These are phyloP conservation scores for Trichoderma arundinaceum DNA, from an alignment of 2,329 filamentous ascomycete genomes.

Conservation along the genomic window DNA sequence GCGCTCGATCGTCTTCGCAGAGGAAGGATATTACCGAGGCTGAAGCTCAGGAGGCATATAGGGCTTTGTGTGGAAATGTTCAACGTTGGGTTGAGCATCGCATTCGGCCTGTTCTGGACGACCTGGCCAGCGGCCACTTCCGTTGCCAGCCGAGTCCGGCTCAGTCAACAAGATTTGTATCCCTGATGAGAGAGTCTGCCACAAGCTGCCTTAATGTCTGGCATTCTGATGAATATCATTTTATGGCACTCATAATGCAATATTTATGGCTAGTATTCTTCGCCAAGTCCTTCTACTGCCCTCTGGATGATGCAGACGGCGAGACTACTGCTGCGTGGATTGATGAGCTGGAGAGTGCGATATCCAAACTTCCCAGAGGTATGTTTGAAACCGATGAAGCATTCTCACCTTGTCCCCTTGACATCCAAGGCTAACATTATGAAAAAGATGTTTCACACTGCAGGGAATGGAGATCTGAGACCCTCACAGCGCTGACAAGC, in stretches of 20 bases:
- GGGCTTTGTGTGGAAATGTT: constrained; percentile 42
- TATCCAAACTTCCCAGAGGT: constrained; percentile 46
- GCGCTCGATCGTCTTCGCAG: constrained; percentile 43
- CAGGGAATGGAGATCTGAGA: constrained; percentile 48
- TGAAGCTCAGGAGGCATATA: constrained; percentile 46
- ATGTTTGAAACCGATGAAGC: not conserved
- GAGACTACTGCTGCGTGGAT: constrained; percentile 44
- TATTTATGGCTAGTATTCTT: constrained; percentile 47
- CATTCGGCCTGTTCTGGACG: constrained; percentile 42
- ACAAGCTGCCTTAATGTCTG: constrained; percentile 42
- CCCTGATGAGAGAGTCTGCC: constrained; percentile 46
- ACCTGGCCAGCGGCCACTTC: constrained; percentile 41
- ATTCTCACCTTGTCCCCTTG: not conserved
- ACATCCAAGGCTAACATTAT: constrained; percentile 25
- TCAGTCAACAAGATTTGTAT: constrained; percentile 42
- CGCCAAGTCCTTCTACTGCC: constrained; percentile 47
- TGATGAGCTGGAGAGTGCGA: constrained; percentile 42
- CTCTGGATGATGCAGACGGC: constrained; percentile 43
- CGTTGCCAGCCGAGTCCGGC: constrained; percentile 36
- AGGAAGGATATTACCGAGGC: constrained; percentile 46
- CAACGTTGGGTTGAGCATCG: constrained; percentile 48
- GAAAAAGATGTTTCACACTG: constrained; percentile 43
- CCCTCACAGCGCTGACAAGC: constrained; percentile 43
- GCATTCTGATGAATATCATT: constrained; percentile 46
- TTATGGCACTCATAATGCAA: constrained; percentile 47